Conservation (phyloP, 768 basidiomycete genomes). For the Leccinum barrowsii region DNA sequence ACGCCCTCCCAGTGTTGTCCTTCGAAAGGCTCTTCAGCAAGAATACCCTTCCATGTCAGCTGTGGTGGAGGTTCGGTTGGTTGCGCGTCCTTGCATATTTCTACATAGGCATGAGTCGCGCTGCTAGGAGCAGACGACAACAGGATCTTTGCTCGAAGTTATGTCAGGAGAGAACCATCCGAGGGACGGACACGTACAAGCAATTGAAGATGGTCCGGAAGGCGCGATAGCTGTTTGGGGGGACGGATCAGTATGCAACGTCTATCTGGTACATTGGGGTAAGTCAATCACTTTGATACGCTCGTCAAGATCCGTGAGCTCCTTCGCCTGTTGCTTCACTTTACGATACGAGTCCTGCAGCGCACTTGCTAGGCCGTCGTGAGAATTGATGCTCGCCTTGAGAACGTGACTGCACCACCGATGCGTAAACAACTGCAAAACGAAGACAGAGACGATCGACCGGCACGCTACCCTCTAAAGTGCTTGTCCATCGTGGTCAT, state of each 20-base stretch:
- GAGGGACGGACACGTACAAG: slow-evolving; percentile 45
- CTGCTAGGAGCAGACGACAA: slow-evolving; percentile 53
- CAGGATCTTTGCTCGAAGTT: slow-evolving; percentile 39
- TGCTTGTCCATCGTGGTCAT: slow-evolving; percentile 52
- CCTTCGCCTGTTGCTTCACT: slow-evolving; percentile 48
- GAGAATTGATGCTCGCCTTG: slow-evolving; percentile 68
- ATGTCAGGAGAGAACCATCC: slow-evolving; percentile 1
- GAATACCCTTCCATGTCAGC: slow-evolving; percentile 76
- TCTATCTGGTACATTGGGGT: background rate
- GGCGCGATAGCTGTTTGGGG: slow-evolving; percentile 43
- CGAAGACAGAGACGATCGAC: slow-evolving; percentile 2
- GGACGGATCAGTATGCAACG: slow-evolving; percentile 5
- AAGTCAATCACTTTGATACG: slow-evolving; percentile 51
- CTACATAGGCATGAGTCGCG: slow-evolving; percentile 51
- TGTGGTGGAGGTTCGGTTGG: slow-evolving; percentile 28
- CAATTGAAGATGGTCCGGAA: slow-evolving; percentile 73
- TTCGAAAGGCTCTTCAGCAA: slow-evolving; percentile 79
- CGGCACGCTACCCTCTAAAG: slow-evolving; percentile 45
- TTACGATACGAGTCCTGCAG: slow-evolving; percentile 49
- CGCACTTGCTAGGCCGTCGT: slow-evolving; percentile 58
- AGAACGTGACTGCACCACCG: slow-evolving; percentile 45
- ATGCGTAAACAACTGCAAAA: slow-evolving; percentile 18
- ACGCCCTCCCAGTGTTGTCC: slow-evolving; percentile 83
- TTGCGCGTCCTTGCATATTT: slow-evolving; percentile 44
- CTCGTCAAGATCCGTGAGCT: slow-evolving; percentile 59